phyloP scores from a whole-genome alignment of 2,329 filamentous ascomycete species.

The Sphaerostilbella broomeana region DNA sequence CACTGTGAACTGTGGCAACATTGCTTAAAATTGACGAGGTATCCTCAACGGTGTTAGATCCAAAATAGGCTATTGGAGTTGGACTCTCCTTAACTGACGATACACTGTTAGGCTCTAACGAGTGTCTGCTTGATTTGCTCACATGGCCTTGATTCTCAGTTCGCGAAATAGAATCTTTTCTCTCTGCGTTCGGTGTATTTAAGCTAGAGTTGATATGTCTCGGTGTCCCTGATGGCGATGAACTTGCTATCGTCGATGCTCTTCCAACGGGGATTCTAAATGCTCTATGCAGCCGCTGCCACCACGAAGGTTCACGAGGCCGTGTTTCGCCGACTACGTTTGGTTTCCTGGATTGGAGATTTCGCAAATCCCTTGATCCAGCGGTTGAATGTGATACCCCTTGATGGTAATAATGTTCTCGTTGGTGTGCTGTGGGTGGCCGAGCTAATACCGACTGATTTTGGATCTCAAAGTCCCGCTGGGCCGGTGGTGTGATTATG shows the following conservation, averaged over 20 bases:
- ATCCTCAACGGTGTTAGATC: too few species aligned
- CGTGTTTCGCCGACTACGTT: too few species aligned
- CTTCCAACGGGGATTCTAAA: constrained; percentile 27
- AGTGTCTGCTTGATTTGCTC: neutral
- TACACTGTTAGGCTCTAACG: neutral
- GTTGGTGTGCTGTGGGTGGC: too few species aligned
- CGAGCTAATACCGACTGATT: neutral
- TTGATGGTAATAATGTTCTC: neutral
- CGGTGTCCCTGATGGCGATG: constrained; percentile 18
- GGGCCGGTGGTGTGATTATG: too few species aligned
- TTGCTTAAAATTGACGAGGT: constrained; percentile 8
- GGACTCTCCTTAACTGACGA: neutral
- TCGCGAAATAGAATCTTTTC: neutral
- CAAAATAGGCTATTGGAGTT: too few species aligned
- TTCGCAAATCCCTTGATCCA: constrained; percentile 1
- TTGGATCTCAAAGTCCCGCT: too few species aligned
- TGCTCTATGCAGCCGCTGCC: constrained; percentile 21
- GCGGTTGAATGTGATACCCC: neutral
- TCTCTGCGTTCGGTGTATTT: neutral
- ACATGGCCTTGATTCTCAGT: neutral
- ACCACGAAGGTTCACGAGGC: constrained; percentile 24
- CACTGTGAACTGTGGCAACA: constrained; percentile 31
- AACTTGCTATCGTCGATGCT: constrained; percentile 30
- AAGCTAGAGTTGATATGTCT: neutral
- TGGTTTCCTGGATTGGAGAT: too few species aligned